Evolutionary conservation across 306 rosid genomes (phyloP).

Genomic region (Vigna radiata): DNA sequence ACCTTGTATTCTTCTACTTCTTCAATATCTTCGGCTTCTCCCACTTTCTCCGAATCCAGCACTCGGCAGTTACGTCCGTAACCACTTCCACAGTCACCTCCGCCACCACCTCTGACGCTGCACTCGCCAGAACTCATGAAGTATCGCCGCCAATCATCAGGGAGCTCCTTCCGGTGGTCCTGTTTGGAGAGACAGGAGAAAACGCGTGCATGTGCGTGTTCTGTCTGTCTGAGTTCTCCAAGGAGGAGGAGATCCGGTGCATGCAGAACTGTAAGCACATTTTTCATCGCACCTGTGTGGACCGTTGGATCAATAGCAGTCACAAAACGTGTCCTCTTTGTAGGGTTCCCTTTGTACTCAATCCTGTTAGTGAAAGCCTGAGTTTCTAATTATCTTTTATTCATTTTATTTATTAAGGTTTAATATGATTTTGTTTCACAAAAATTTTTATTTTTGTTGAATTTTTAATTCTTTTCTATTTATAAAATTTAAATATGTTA

Average conservation of each 20-base stretch:
- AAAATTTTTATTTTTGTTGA: no score
- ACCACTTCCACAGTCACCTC: no score
- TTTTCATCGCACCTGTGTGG: slow-evolving; percentile 81
- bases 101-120: no score
- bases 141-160: slow-evolving; percentile 68
- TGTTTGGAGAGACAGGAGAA: slow-evolving; percentile 51
- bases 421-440: no score
- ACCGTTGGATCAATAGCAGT: slow-evolving; percentile 95
- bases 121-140: slow-evolving; percentile 36
- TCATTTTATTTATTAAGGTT: no score
- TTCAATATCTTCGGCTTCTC: slow-evolving; percentile 76
- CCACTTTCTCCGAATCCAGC: slow-evolving; percentile 45
- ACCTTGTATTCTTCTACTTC: slow-evolving; percentile 64
- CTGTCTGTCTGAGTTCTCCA: slow-evolving; percentile 73
- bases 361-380: slow-evolving; percentile 70
- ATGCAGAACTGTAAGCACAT: slow-evolving; percentile 83
- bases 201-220: slow-evolving; percentile 70
- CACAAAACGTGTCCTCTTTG: slow-evolving; percentile 94
- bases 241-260: slow-evolving; percentile 79
- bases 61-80: no score
- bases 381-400: no score
- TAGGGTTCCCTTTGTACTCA: slow-evolving; percentile 76
- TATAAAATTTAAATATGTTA: no score
- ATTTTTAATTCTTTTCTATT: no score
- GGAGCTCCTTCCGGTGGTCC: slow-evolving; percentile 69